Base-by-base conservation (phyloP, 176 grass and related monocot genomes). In the Chrysopogon serrulatus region DNA sequence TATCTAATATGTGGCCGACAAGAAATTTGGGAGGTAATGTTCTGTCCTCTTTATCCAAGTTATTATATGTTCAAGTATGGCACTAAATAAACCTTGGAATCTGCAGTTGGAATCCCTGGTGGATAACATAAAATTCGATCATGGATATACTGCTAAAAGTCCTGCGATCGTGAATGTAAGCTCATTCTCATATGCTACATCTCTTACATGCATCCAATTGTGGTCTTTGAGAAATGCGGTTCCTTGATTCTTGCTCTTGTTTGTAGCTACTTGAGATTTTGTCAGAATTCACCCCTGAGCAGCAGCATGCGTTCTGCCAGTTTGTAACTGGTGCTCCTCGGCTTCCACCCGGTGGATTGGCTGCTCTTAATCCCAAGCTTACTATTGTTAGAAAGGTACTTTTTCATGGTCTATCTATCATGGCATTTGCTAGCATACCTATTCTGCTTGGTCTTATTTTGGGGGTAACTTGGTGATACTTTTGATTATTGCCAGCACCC, bases 71-170 rank as follows among this genome's bases (percentile, higher is more conserved):
- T 31, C 28, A 40, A 40, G 9, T 85, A 33, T 68, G 40, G 1
- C 15, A 23, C 45, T 85, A 16, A 47, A 72, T 49, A 51, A 73
- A 63, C 35, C 37, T 72, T 35, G 51, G 43, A 78, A 83, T 30
- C 27, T 89, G 67, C 82, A 91, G 95, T 36, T 72, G 8, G 90
- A 92, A 28, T 88, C 88, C 56, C 76, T 98, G 4, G 86, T 87
- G n/a, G 92, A 94, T 86, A 83, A 95, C 77, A 95, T 98, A 31
- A 95, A 98, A 69, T 93, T 98, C 71, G 95, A 98, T 94, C 88
- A 98, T 91, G 95, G 95, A 26, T 98, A 88, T 65, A 94, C 92
- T 43, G 84, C 92, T 83, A 95, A 88, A 63, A 98, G 95, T 79
- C 92, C 88, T 61, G 60, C 82, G 11, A 93, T 93, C 73, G 39